Conservation (phyloP, 176 grass and related monocot genomes). For the Aegilops speltoides region DNA sequence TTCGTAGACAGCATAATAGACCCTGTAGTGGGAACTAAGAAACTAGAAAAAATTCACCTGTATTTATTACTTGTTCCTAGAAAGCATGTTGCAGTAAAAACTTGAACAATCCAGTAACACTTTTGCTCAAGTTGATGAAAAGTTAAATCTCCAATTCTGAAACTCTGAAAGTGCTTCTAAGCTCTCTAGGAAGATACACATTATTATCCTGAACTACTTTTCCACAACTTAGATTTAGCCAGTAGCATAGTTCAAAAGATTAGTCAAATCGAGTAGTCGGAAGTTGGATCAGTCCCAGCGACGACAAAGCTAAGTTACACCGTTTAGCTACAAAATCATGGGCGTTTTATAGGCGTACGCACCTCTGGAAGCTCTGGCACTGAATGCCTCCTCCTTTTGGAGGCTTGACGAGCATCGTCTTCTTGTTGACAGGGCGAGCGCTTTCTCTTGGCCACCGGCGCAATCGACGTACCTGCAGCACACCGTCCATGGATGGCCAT, state of each 20-base stretch:
- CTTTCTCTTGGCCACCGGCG: not conserved
- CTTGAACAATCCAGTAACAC: too few species aligned
- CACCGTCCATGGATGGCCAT: not conserved
- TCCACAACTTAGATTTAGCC: too few species aligned
- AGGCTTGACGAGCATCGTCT: not conserved
- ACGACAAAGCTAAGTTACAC: too few species aligned
- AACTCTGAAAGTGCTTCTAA: not conserved
- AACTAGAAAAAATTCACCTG: too few species aligned
- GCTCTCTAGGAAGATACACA: too few species aligned
- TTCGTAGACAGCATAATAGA: not conserved
- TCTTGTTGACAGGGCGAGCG: not conserved
- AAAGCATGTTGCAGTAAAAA: too few species aligned
- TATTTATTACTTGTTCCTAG: too few species aligned
- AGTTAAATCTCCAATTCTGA: not conserved
- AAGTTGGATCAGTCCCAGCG: too few species aligned
- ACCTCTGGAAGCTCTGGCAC: not conserved
- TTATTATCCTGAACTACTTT: too few species aligned
- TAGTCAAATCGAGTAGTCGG: too few species aligned
- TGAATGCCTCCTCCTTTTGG: not conserved
- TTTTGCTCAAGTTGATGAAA: too few species aligned
- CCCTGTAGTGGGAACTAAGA: not conserved
- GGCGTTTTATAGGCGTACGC: not conserved
- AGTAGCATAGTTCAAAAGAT: too few species aligned
- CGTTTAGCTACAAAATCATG: not conserved
- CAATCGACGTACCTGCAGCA: not conserved